Evolutionary conservation across 352 stramenopile species (phyloP), one percentile per base, ranked within the genome.

Genomic region (Phytophthora pinifolia): DNA sequence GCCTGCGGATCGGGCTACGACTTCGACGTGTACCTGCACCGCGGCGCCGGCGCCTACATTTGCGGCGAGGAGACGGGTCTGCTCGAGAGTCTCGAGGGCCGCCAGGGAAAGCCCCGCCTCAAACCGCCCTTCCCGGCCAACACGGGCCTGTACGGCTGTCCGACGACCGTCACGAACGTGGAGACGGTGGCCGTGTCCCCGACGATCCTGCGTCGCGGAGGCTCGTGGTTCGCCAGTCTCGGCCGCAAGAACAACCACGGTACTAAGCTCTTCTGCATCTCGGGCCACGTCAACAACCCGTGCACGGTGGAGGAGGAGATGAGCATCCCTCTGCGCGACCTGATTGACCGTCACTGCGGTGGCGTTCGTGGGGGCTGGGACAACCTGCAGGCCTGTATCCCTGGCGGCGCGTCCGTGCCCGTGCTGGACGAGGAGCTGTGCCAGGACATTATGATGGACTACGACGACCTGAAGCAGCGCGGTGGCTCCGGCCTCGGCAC

Each of bases 261-360:
- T 46, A 99, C 97, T 30, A 99, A 99, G 80, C 86, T 99, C 1
- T 99, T 99, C 70, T 98, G 88, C 57, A 99, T 99, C 70, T 99
- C 94, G n/a, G 97, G 97, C 31, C 97, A 99, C 75, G 97, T 99
- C 18, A 99, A 99, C 82, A 99, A 99, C 75, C 97, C 96, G 41
- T 98, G 95, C 55, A 98, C 97, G 47, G 97, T 99, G 12, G 97
- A 99, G 69, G 97, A 99, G 67, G 91, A 98, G 74, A 99, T 99
- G 97, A 97, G 86, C 38, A 99, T 99, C 59, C 90, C 97, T 37
- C 80, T 99, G 35, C 86, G 90, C 31, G 97, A 99, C 34, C 74
- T 99, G 22, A 98, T 99, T 66, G 97, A 99, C 55, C 98, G 97
- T 62, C 97, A 99, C 74, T 99, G 96, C 57, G 97, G 97, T 49